Conservation (phyloP, 2,329 filamentous ascomycete species). For the Calonectria pseudoreteaudii region DNA sequence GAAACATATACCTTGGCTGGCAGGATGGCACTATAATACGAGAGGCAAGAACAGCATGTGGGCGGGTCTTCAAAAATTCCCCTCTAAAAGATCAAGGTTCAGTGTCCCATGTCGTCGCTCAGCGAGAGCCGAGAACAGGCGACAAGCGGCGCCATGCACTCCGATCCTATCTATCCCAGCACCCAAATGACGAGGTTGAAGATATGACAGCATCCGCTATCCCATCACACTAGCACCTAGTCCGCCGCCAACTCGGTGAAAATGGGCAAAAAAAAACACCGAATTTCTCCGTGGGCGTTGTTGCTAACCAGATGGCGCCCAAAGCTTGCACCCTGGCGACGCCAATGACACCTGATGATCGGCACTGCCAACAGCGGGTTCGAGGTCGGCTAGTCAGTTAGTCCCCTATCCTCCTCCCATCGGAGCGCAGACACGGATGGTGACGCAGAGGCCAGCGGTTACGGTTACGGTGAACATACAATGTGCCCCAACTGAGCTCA, state of each 20-base stretch:
- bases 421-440: slow-evolving; percentile 12
- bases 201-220: not conserved
- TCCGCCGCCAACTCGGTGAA: slow-evolving; percentile 1
- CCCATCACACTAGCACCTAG: not conserved
- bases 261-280: not conserved
- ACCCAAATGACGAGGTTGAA: not conserved
- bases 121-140: not conserved
- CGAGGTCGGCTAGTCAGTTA: slow-evolving; percentile 24
- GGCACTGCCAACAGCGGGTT: slow-evolving; percentile 35
- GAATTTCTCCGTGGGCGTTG: slow-evolving; percentile 7
- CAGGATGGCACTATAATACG: not conserved
- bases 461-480: not conserved
- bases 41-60: not conserved
- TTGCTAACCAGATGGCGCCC: slow-evolving; percentile 11
- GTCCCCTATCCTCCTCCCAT: slow-evolving; percentile 15
- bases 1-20: not conserved
- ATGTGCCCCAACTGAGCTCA: not conserved
- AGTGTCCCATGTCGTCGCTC: not conserved
- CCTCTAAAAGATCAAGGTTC: slow-evolving; percentile 3
- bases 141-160: not conserved
- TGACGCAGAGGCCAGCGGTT: slow-evolving; percentile 16
- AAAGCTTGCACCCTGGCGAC: slow-evolving; percentile 19
- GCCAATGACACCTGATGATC: slow-evolving; percentile 38
- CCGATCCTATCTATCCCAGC: not conserved
- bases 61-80: not conserved